phyloP scores from a whole-genome alignment of 192 early-diverging fungal genomes.

The Lobosporangium transversale region DNA sequence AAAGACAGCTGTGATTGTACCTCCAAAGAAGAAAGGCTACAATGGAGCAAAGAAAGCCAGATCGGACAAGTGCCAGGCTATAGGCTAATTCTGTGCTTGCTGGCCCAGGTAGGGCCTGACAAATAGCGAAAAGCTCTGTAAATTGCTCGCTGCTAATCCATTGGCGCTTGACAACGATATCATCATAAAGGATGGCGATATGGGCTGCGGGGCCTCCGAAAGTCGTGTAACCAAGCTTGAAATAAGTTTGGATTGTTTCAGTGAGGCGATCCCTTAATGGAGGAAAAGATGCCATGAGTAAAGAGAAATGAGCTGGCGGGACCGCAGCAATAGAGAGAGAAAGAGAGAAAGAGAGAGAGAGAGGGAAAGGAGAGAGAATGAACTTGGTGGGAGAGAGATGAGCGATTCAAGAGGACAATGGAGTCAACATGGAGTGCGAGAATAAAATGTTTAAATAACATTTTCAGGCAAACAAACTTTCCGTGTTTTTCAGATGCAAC shows the following conservation, averaged over 20 bases:
- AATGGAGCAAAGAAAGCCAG: slow-evolving; percentile 60
- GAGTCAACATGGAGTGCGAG: no score
- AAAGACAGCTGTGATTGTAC: slow-evolving; percentile 49
- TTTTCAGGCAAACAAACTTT: no score
- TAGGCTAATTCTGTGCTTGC: slow-evolving; percentile 64
- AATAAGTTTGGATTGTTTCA: slow-evolving; percentile 29
- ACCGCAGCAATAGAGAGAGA: no score
- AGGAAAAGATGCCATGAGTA: no score
- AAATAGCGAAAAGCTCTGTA: slow-evolving; percentile 72
- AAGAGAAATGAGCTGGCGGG: no score
- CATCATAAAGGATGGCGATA: slow-evolving; percentile 64
- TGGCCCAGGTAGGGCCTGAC: slow-evolving; percentile 71
- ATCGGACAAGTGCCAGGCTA: slow-evolving; percentile 60
- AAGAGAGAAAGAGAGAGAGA: no score
- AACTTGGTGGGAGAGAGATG: no score
- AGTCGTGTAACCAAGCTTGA: slow-evolving; percentile 65
- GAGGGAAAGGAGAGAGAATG: no score
- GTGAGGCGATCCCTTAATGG: slow-evolving; percentile 30
- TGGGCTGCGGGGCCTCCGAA: slow-evolving; percentile 75
- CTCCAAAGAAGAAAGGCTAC: slow-evolving; percentile 65
- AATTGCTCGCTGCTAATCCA: slow-evolving; percentile 68
- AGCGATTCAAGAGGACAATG: no score
- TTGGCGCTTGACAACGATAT: slow-evolving; percentile 61
- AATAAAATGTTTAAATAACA: no score
- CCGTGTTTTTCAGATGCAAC: no score